Evolutionary conservation across 192 early-diverging fungal genomes (phyloP).

Genomic region (Backusella westeae): DNA sequence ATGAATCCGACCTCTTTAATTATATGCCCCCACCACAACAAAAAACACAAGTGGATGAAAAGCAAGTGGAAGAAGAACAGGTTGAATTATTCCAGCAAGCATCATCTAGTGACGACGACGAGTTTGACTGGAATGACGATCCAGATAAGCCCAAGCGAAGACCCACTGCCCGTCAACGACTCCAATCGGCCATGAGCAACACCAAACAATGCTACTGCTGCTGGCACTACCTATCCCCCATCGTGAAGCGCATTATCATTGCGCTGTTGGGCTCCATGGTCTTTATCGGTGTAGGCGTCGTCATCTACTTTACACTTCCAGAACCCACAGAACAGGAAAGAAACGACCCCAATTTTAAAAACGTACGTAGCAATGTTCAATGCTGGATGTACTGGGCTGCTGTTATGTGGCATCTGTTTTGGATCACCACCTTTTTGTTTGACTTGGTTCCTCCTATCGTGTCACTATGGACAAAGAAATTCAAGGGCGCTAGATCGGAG

Average conservation of each 20-base stretch:
- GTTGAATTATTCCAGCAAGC: not conserved
- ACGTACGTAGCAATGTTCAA: constrained; percentile 34
- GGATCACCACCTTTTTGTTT: constrained; percentile 30
- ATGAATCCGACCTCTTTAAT: not conserved
- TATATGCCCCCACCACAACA: not conserved
- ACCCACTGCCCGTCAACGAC: constrained; percentile 10
- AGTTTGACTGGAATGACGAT: constrained; percentile 40
- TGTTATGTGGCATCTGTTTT: constrained; percentile 33
- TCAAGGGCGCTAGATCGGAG: constrained; percentile 28
- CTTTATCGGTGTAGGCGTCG: constrained; percentile 29
- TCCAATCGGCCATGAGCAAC: constrained; percentile 15
- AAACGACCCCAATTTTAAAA: constrained; percentile 15
- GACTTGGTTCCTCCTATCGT: constrained; percentile 30
- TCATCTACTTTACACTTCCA: constrained; percentile 24
- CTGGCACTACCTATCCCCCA: constrained; percentile 37
- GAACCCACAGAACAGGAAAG: constrained; percentile 13
- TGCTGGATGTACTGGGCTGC: constrained; percentile 39
- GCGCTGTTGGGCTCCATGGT: constrained; percentile 24
- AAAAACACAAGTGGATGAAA: not conserved
- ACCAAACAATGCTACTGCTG: constrained; percentile 25
- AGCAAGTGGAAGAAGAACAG: not conserved
- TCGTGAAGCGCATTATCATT: constrained; percentile 32
- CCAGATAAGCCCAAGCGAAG: constrained; percentile 33
- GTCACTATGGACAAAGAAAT: constrained; percentile 23
- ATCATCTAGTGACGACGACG: constrained; percentile 10